These are phyloP conservation scores for Phytophthora capsici DNA, from an alignment of 352 stramenopile species.

Conservation along the genomic window DNA sequence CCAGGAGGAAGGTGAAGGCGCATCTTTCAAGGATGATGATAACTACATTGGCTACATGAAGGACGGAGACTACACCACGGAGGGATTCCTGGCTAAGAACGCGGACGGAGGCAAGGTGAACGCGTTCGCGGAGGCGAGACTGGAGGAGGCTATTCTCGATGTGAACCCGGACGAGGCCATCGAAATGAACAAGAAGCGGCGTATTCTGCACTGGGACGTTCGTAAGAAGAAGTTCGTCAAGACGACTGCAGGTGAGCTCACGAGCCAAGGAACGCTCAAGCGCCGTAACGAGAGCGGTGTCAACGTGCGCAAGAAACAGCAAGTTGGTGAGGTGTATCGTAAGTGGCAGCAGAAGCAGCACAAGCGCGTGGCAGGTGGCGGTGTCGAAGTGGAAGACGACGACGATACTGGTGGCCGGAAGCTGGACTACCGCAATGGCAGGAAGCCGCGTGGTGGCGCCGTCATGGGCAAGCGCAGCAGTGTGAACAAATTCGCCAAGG, in stretches of 20 bases:
- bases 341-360: constrained; percentile 94
- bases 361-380: constrained; percentile 80
- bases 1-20: constrained; percentile 35
- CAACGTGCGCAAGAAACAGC: constrained; percentile 84
- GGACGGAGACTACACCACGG: constrained; percentile 74
- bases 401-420: constrained; percentile 51
- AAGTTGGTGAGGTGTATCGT: constrained; percentile 92
- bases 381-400: constrained; percentile 71
- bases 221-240: constrained; percentile 98
- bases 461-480: constrained; percentile 45
- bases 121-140: constrained; percentile 78
- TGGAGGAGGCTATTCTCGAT: constrained; percentile 98
- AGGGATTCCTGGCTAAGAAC: constrained; percentile 77
- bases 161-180: constrained; percentile 98
- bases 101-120: constrained; percentile 82
- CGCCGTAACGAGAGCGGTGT: constrained; percentile 88
- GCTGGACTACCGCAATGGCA: constrained; percentile 82
- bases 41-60: constrained; percentile 91
- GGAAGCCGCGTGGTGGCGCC: constrained; percentile 58
- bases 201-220: constrained; percentile 98
- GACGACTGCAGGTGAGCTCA: constrained; percentile 92
- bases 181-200: constrained; percentile 97
- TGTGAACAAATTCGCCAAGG: constrained; percentile 83
- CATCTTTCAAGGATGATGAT: constrained; percentile 79
- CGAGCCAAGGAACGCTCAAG: constrained; percentile 80